Percentiles rank a stretch among this genome's conserved stretches.
phyloP scores from a whole-genome alignment of 129 eudicot species.

The Logfia minima region DNA sequence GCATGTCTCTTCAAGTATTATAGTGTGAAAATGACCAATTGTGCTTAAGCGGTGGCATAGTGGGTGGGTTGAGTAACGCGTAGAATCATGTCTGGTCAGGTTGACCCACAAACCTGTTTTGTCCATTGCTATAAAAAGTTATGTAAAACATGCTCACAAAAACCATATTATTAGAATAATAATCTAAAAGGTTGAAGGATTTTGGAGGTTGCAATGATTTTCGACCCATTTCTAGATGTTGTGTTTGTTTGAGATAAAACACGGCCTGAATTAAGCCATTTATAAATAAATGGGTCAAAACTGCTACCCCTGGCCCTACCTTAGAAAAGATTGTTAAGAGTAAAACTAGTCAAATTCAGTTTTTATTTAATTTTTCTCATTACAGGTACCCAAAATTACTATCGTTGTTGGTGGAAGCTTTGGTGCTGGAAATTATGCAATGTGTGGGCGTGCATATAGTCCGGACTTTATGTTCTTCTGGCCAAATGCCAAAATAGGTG shows the following conservation, averaged over 20 bases:
- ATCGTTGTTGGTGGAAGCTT: constrained; percentile 92
- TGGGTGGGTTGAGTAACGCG: neutral
- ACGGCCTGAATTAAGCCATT: neutral
- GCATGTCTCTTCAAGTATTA: neutral
- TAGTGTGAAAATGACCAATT: neutral
- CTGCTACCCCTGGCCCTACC: neutral
- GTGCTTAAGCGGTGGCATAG: neutral
- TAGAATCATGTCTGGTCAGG: neutral
- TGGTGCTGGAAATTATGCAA: constrained; percentile 99
- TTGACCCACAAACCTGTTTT: neutral
- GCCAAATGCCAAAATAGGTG: constrained; percentile 98
- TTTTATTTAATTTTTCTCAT: neutral
- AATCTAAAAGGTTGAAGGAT: neutral
- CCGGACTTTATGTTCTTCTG: constrained; percentile 97
- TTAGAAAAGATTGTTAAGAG: neutral
- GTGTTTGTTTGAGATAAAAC: neutral
- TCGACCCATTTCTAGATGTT: neutral
- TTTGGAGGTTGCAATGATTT: neutral
- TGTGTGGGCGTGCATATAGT: constrained; percentile 99
- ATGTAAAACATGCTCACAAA: neutral
- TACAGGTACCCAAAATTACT: constrained; percentile 91
- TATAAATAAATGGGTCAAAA: neutral
- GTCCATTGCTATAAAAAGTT: neutral
- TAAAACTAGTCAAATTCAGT: neutral
- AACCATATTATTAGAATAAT: neutral